Conservation (phyloP, 2,329 filamentous ascomycete genomes). For the Epichloe baconii region DNA sequence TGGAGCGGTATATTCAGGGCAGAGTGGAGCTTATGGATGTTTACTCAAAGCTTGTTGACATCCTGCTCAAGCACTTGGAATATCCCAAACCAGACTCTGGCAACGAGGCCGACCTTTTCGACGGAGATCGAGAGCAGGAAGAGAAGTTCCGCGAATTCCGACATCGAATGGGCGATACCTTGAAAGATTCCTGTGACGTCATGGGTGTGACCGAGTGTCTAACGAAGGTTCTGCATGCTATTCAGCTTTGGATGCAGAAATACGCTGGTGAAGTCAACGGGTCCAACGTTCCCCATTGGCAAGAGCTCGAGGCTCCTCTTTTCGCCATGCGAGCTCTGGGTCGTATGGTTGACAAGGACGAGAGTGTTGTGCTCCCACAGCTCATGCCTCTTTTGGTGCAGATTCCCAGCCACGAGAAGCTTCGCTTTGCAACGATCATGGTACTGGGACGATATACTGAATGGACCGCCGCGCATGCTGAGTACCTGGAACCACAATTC, state of each 20-base stretch:
- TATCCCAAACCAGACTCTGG: conserved; percentile 67
- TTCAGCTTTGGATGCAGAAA: conserved; percentile 77
- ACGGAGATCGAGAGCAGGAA: conserved; percentile 88
- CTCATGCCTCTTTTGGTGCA: conserved; percentile 89
- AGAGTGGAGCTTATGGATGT: conserved; percentile 65
- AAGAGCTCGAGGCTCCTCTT: conserved; percentile 85
- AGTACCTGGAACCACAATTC: conserved; percentile 84
- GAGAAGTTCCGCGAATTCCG: conserved; percentile 96
- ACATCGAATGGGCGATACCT: conserved; percentile 92
- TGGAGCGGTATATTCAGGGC: conserved; percentile 80
- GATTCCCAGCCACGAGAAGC: conserved; percentile 90
- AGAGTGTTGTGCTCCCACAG: conserved; percentile 74
- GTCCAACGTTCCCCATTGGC: conserved; percentile 80
- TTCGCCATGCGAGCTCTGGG: conserved; percentile 95
- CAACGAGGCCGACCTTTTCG: conserved; percentile 74
- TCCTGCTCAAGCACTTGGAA: conserved; percentile 81
- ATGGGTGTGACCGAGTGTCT: conserved; percentile 88
- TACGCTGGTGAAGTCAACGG: conserved; percentile 65
- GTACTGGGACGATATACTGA: conserved; percentile 92
- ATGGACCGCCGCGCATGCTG: conserved; percentile 89
- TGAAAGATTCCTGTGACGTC: conserved; percentile 94
- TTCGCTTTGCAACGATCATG: conserved; percentile 98
- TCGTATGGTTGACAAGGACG: conserved; percentile 84
- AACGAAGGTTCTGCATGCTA: conserved; percentile 72
- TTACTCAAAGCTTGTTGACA: conserved; percentile 80